Base-by-base conservation (phyloP, 1,139 yeast genomes). In the Williopsis jadinii region DNA sequence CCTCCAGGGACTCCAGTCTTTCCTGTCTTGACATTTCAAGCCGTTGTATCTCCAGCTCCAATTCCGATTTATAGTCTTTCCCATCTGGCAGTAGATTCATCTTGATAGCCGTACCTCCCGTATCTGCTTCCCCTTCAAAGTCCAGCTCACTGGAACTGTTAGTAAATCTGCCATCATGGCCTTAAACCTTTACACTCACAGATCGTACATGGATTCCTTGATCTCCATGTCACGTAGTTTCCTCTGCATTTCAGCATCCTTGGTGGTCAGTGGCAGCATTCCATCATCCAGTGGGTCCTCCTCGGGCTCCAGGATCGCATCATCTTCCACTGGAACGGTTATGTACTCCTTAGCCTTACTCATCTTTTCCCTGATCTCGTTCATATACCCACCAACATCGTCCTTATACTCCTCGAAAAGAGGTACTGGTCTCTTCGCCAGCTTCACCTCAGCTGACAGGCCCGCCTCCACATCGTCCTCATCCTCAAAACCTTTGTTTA, bases 171-270 rank as follows among this genome's bases (percentile, higher is more conserved):
- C 4, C 4, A 19, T 19, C 24, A 19, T 19, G 24, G 24, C 6
- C 4, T 19, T 19, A 19, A 19, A 19, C 24, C 24, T 15, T n/a
- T 28, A 32, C 10, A 36, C 39, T 24, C 30, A 36, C 39, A 27
- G n/a, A 27, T 36, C 39, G 30, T 60, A 59, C 4, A 68, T 49
- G 0, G 71, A 70, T 28, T 59, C 62, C 36, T 63, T 63, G 34
- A 72, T 70, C 35, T 68, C 73, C 42, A 61, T 56, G 13, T 62
- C 51, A n/a, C 53, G 47, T 34, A 52, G 37, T 30, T 52, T 49
- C 30, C 50, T 52, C 34, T 61, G 64, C 8, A 52, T 35, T 3
- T 43, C 42, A 11, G 43, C 38, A 33, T 60, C 63, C 5, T 46
- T 49, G 9, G 52, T 54, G 1, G 62, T 61, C n/a, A 66, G 40